phyloP scores from a whole-genome alignment of 306 rosid species.

The Lablab purpureus region DNA sequence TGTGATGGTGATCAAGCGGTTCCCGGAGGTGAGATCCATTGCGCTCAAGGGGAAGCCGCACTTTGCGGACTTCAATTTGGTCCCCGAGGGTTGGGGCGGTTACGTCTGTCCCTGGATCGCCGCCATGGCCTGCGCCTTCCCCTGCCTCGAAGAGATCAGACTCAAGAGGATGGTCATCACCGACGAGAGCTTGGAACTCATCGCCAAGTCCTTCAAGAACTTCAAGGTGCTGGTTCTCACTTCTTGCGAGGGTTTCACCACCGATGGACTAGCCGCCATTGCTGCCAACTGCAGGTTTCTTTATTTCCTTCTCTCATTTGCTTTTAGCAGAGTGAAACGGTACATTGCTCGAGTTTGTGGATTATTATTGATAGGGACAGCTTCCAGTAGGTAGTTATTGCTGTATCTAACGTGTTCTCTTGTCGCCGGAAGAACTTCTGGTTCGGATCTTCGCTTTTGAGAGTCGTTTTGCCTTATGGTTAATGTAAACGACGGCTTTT shows the following conservation, averaged over 20 bases:
- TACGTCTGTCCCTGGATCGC: slow-evolving; percentile 77
- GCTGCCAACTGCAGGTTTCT: slow-evolving; percentile 89
- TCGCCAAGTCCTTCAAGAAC: slow-evolving; percentile 79
- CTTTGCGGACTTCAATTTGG: slow-evolving; percentile 93
- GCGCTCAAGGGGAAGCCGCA: slow-evolving; percentile 92
- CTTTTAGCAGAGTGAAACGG: neutral
- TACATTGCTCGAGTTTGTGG: neutral
- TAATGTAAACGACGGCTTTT: neutral
- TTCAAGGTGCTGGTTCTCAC: slow-evolving; percentile 83
- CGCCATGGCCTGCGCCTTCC: slow-evolving; percentile 72
- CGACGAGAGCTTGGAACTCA: slow-evolving; percentile 81
- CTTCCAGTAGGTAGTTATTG: neutral
- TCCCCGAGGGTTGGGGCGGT: slow-evolving; percentile 96
- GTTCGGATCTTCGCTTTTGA: slow-evolving; percentile 45
- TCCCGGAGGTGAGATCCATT: slow-evolving; percentile 88
- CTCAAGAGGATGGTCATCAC: slow-evolving; percentile 92
- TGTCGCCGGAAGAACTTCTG: neutral
- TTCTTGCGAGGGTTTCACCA: slow-evolving; percentile 85
- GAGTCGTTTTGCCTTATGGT: neutral
- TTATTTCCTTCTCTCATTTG: neutral
- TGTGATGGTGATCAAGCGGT: slow-evolving; percentile 64
- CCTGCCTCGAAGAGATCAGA: slow-evolving; percentile 89
- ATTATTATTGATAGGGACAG: neutral
- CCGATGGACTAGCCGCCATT: slow-evolving; percentile 90
- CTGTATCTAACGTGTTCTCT: neutral